These are phyloP conservation scores for Phtheirospermum japonicum DNA, from an alignment of 257 asterid genomes.

Conservation along the genomic window DNA sequence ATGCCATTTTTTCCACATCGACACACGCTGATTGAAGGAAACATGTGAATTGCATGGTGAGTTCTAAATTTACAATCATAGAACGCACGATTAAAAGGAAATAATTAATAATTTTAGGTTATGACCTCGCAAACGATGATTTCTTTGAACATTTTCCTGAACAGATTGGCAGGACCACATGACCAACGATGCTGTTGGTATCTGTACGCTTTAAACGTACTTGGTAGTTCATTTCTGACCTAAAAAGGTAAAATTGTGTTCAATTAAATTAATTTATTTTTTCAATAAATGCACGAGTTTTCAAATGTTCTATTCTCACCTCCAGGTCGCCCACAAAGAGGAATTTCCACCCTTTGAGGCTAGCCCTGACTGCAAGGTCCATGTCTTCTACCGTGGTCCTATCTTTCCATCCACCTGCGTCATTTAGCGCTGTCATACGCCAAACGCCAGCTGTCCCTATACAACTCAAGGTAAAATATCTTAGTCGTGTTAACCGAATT, in stretches of 20 bases:
- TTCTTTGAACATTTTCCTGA: slow-evolving; percentile 47
- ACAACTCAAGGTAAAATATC: too few species aligned
- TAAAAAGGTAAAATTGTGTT: slow-evolving; percentile 29
- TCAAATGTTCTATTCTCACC: slow-evolving; percentile 50
- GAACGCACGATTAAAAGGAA: too few species aligned
- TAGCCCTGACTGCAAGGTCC: slow-evolving; percentile 83
- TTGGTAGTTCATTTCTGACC: slow-evolving; percentile 53
- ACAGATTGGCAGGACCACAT: slow-evolving; percentile 54
- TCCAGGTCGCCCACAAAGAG: slow-evolving; percentile 58
- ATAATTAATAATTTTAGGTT: too few species aligned
- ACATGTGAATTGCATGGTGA: slow-evolving; percentile 17
- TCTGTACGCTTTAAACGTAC: slow-evolving; percentile 50
- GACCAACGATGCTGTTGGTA: slow-evolving; percentile 56
- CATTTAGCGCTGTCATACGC: slow-evolving; percentile 59
- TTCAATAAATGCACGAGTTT: neutral
- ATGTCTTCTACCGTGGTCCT: slow-evolving; percentile 83
- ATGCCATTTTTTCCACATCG: slow-evolving; percentile 59
- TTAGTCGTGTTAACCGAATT: too few species aligned
- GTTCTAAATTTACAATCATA: too few species aligned
- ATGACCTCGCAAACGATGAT: slow-evolving; percentile 39
- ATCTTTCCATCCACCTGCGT: slow-evolving; percentile 85
- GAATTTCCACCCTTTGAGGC: slow-evolving; percentile 78
- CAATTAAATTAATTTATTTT: too few species aligned
- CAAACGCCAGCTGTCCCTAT: slow-evolving; percentile 83
- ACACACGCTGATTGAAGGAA: slow-evolving; percentile 70